Conservation (phyloP, 1,139 yeast genomes). For the Kluyveromyces sp. region DNA sequence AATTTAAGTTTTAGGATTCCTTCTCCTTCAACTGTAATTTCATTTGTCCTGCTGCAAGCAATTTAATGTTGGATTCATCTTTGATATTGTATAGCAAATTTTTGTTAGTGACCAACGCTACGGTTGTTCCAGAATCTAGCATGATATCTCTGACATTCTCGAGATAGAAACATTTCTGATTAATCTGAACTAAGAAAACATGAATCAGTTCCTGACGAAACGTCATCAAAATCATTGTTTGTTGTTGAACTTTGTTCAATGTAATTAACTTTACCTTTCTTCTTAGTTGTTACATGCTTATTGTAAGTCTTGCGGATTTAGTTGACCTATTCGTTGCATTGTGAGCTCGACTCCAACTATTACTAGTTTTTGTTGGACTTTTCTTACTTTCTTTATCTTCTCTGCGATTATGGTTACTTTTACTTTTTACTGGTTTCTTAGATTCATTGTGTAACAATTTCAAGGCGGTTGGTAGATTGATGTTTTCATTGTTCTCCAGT, state of each 20-base stretch:
- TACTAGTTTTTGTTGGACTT: not conserved
- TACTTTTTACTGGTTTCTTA: not conserved
- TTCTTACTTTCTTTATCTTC: not conserved
- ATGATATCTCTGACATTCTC: not conserved
- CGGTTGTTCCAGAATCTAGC: not conserved
- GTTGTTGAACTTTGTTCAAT: not conserved
- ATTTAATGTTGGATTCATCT: not conserved
- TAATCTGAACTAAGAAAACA: not conserved
- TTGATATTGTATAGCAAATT: not conserved
- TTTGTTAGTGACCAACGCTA: not conserved
- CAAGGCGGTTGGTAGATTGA: not conserved
- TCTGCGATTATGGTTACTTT: not conserved
- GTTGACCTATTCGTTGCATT: not conserved
- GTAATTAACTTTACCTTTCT: not conserved
- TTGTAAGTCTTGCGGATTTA: not conserved
- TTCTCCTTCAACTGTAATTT: not conserved
- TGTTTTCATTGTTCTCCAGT: not conserved
- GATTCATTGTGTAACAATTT: not conserved
- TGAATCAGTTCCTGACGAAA: not conserved
- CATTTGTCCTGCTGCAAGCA: not conserved
- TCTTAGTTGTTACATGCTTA: not conserved
- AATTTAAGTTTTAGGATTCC: not conserved
- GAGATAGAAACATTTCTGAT: not conserved
- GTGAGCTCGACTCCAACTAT: not conserved
- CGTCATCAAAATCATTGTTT: not conserved